Evolutionary conservation across 805 yeast species (phyloP).

Genomic region (Candida dajiaensis): DNA sequence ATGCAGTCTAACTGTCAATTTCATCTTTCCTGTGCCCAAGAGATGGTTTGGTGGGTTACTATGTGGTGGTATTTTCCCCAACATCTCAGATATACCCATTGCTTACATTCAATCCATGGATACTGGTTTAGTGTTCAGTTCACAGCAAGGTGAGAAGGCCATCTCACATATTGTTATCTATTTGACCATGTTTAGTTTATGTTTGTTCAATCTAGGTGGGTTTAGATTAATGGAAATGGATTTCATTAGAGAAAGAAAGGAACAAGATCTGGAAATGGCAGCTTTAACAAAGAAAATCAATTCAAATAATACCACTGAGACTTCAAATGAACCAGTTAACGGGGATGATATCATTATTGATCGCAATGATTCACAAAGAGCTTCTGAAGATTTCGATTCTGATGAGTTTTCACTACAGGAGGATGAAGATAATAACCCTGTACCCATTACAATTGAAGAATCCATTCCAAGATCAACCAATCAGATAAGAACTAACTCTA

Average conservation of each 20-base stretch:
- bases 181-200: conserved; percentile 56
- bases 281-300: background rate
- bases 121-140: conserved; percentile 47
- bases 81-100: conserved; percentile 78
- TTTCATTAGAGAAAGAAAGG: conserved; percentile 34
- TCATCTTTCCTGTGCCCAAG: conserved; percentile 56
- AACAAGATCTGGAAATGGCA: conserved; percentile 13
- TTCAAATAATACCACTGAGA: background rate
- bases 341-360: background rate
- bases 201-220: conserved; percentile 70
- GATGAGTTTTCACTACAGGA: background rate
- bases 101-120: conserved; percentile 76
- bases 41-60: conserved; percentile 73
- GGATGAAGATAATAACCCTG: background rate
- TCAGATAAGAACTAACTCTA: background rate
- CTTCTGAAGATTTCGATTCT: background rate
- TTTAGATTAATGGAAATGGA: conserved; percentile 63
- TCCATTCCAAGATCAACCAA: background rate
- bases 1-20: conserved; percentile 34
- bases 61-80: conserved; percentile 71
- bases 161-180: conserved; percentile 77
- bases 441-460: background rate
- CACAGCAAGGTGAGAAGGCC: conserved; percentile 57
- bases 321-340: background rate
- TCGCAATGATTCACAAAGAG: background rate